Evolutionary conservation across 257 asterid genomes (phyloP), one percentile per base, ranked within the genome.

Genomic region (Euphrasia confusa): DNA sequence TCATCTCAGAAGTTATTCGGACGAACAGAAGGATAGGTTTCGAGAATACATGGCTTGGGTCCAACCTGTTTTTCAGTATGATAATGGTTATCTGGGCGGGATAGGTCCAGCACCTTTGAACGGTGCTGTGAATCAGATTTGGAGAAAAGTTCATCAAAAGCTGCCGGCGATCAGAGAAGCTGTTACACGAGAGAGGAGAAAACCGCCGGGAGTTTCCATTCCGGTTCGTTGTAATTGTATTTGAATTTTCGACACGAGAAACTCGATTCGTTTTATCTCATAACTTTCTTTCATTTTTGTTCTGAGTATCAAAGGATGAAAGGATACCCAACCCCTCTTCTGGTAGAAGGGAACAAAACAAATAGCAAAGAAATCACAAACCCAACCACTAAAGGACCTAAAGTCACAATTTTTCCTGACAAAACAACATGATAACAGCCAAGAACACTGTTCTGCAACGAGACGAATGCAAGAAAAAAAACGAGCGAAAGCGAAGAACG

Each of bases 171-270:
- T 88, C 39, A 86, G 78, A 72, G 98, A 91, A 78, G 92, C 90
- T 72, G 72, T 83, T 11, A 48, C 70, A 12, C 87, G 98, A 24
- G 94, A 91, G 81, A 84, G 86, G 72, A 81, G 98, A 78, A 88
- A 85, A 73, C 95, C 96, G 2, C 74, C 83, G 0, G 87, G 94
- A 57, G 90, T 79, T 48, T 73, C 75, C 0, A 84, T 85, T 74
- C 96, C 95, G 4, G 77, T 69, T 64, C 92, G 98, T 32, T 88
- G 98, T 69, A 90, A 86, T 74, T 91, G 98, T 75, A 81, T 75
- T 65, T 91, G 85, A 85, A 48, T 13, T 47, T 47, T 12, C 7
- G n/a, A 13, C 2, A 14, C 18, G 56, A 45, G 5, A 7, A 45
- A 18, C 18, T 12, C 17, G n/a, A 11, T 45, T 45, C 21, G n/a